phyloP scores from a whole-genome alignment of 768 basidiomycete genomes.

The Hypholoma fasciculare region DNA sequence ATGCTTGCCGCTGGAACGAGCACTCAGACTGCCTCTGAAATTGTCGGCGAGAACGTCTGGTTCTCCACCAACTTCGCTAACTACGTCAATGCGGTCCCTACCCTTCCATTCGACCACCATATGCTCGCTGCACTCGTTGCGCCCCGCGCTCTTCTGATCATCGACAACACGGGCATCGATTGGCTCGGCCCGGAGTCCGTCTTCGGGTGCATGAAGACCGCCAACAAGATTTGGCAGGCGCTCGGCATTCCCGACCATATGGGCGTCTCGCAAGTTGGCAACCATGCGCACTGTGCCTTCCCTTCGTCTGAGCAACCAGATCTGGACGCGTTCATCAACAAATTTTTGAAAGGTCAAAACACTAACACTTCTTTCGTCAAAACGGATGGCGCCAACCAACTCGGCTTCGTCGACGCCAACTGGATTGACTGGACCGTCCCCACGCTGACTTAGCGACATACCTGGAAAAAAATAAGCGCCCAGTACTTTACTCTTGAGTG shows the following conservation, averaged over 20 bases:
- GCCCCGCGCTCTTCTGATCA: conserved; percentile 51
- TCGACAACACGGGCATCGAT: conserved; percentile 55
- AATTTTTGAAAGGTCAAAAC: conserved; percentile 49
- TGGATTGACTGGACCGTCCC: conserved; percentile 56
- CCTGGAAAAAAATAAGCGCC: too few relatives aligned
- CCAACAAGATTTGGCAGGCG: conserved; percentile 50
- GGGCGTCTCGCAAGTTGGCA: conserved; percentile 55
- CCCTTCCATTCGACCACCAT: conserved; percentile 63
- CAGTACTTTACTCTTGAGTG: too few relatives aligned
- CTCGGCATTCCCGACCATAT: conserved; percentile 45
- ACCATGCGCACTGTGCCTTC: conserved; percentile 57
- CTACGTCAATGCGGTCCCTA: conserved; percentile 43
- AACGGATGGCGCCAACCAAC: conserved; percentile 42
- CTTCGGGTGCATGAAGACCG: conserved; percentile 53
- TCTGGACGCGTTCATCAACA: conserved; percentile 55
- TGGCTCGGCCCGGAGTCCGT: conserved; percentile 55
- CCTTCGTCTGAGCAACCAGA: conserved; percentile 44
- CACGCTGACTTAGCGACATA: conserved; percentile 25
- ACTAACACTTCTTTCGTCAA: conserved; percentile 47
- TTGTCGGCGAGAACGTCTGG: conserved; percentile 64
- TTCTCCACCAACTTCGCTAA: conserved; percentile 50
- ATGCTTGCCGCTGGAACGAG: conserved; percentile 41
- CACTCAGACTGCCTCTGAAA: conserved; percentile 58
- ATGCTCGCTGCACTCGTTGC: conserved; percentile 54
- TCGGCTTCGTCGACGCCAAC: conserved; percentile 35